These are phyloP conservation scores for Dimocarpus longan DNA, from an alignment of 345 rosid genomes.

Conservation along the genomic window DNA sequence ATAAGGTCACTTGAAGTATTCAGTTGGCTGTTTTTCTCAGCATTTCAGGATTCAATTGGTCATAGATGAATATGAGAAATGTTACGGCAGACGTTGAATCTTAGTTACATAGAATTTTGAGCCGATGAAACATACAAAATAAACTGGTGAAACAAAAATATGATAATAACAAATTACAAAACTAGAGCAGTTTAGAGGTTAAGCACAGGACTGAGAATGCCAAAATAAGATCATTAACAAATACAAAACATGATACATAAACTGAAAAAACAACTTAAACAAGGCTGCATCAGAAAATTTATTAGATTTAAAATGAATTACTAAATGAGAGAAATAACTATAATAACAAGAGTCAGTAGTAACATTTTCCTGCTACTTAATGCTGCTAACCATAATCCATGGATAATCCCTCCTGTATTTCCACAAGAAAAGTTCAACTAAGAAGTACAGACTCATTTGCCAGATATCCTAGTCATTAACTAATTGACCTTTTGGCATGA, in stretches of 20 bases:
- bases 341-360: neutral
- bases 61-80: slow-evolving; percentile 1
- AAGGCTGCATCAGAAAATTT: neutral
- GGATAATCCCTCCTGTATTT: neutral
- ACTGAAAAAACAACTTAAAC: neutral
- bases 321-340: neutral
- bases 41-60: neutral
- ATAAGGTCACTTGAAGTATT: slow-evolving; percentile 18
- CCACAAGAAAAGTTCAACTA: neutral
- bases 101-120: neutral
- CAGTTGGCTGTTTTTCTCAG: neutral
- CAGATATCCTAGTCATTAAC: neutral
- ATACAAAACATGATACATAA: neutral
- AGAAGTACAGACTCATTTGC: neutral
- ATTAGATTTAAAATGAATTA: neutral
- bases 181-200: neutral
- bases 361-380: neutral
- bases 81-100: neutral
- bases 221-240: neutral
- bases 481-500: neutral
- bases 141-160: neutral
- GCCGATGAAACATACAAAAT: neutral
- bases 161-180: neutral
- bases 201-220: neutral
- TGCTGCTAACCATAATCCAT: neutral